Evolutionary conservation across 2,329 filamentous ascomycete genomes (phyloP).

Genomic region (Hypoxylon sp.): DNA sequence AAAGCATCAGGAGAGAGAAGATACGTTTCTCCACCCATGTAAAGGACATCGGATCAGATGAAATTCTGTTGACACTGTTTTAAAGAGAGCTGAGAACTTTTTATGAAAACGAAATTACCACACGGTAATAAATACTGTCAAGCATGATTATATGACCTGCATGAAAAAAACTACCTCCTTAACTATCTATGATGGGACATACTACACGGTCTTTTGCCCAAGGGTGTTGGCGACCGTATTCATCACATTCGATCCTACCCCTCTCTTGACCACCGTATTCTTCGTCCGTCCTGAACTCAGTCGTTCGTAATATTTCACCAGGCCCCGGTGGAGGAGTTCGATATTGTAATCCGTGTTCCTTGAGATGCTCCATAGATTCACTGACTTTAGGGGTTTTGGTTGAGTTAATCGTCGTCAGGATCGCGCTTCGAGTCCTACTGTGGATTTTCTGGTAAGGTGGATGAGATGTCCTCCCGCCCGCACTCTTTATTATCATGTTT

Average conservation of each 20-base stretch:
- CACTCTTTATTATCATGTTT: conserved; percentile 15
- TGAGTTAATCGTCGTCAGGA: conserved; percentile 27
- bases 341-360: conserved; percentile 6
- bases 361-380: conserved; percentile 28
- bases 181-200: too few species aligned
- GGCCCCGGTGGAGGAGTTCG: background rate
- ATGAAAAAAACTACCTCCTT: too few species aligned
- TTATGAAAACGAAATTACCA: too few species aligned
- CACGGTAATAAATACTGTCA: too few species aligned
- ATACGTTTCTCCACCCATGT: too few species aligned
- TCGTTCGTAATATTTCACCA: conserved; percentile 30
- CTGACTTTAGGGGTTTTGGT: background rate
- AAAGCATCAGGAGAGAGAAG: too few species aligned
- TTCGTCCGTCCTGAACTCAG: conserved; percentile 28
- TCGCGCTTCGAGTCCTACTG: conserved; percentile 6
- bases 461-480: conserved; percentile 11
- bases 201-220: conserved; percentile 29
- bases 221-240: conserved; percentile 31
- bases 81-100: too few species aligned
- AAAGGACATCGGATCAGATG: too few species aligned
- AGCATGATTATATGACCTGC: too few species aligned
- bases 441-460: conserved; percentile 27
- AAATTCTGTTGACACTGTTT: too few species aligned
- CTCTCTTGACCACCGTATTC: conserved; percentile 25
- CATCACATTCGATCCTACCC: conserved; percentile 2